Base-by-base conservation (phyloP, 2,329 filamentous ascomycete genomes). In the Fusarium miscanthi region DNA sequence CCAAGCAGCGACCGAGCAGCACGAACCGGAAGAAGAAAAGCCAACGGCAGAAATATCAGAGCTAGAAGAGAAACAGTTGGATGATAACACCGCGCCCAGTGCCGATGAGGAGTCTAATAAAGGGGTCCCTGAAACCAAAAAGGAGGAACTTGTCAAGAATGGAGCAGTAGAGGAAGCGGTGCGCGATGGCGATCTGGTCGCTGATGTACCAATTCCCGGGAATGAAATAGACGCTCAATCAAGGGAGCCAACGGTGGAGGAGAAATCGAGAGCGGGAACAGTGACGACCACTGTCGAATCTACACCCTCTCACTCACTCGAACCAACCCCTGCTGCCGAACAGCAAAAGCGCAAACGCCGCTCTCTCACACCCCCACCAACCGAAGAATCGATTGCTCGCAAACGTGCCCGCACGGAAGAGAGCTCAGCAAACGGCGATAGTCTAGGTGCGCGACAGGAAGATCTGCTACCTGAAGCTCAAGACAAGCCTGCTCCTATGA, bases 271-370 rank as follows among this genome's bases (percentile, higher is more conserved):
- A 43, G 59, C 46, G 58, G 59, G 54, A 65, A 66, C 63, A 42
- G 56, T 69, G 35, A 52, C 59, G 33, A 33, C 69, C 49, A 46
- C 64, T 30, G 59, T 61, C 23, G 63, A 76, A 23, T 57, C 64
- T 19, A 63, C 62, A 11, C 53, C 64, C 17, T 46, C 59, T 17
- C 63, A 60, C n/a, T 62, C 64, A 19, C 66, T 64, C 27, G 62
- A 67, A 43, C 61, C 61, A 37, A 62, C 68, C 46, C 52, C 66
- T 31, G 62, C 53, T 42, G 64, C 72, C 16, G 66, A 77, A 73
- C 83, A 84, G 43, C 88, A 88, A 74, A 93, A 91, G 80, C 86
- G 91, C 69, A 93, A 92, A 80, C 88, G 90, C 74, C 86, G 90
- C 74, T 93, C 90, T 46, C 84, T 85, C 62, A 92, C 87, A 63